Evolutionary conservation across 805 yeast genomes (phyloP).

Genomic region (Hanseniaspora lindneri): DNA sequence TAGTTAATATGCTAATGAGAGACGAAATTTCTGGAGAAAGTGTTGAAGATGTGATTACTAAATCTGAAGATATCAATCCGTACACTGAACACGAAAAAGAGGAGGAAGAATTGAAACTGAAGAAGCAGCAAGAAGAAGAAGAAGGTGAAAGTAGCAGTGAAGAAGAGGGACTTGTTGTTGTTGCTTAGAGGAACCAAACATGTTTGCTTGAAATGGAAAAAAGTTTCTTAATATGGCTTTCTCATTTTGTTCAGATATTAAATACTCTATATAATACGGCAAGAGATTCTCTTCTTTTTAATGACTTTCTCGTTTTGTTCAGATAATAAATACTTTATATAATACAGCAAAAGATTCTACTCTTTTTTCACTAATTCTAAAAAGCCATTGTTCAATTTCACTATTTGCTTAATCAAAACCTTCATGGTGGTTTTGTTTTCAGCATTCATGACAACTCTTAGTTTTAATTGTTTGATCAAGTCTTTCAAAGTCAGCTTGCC

Average conservation of each 20-base stretch:
- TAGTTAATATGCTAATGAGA: constrained; percentile 85
- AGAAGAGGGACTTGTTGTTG: constrained; percentile 30
- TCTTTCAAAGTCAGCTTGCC: constrained; percentile 43
- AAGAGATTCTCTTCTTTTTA: not conserved
- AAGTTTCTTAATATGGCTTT: too few relatives aligned
- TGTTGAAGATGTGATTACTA: constrained; percentile 37
- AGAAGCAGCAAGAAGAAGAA: constrained; percentile 18
- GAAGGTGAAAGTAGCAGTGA: constrained; percentile 22
- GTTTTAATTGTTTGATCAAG: constrained; percentile 48
- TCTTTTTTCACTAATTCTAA: constrained; percentile 19
- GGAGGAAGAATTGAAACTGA: constrained; percentile 22
- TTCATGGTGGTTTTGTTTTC: constrained; percentile 54
- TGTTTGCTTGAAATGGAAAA: too few relatives aligned
- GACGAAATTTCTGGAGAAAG: constrained; percentile 52
- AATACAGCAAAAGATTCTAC: not conserved
- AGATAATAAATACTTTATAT: not conserved
- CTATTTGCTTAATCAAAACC: constrained; percentile 43
- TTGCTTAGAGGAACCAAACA: too few relatives aligned
- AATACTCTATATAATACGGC: not conserved
- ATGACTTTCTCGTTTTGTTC: too few relatives aligned
- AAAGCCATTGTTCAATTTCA: constrained; percentile 35
- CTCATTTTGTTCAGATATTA: too few relatives aligned
- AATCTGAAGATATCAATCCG: constrained; percentile 32
- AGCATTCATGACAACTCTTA: constrained; percentile 50
- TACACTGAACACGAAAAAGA: constrained; percentile 32